Evolutionary conservation across 352 stramenopile genomes (phyloP).

Genomic region (Globisporangium emineosum): DNA sequence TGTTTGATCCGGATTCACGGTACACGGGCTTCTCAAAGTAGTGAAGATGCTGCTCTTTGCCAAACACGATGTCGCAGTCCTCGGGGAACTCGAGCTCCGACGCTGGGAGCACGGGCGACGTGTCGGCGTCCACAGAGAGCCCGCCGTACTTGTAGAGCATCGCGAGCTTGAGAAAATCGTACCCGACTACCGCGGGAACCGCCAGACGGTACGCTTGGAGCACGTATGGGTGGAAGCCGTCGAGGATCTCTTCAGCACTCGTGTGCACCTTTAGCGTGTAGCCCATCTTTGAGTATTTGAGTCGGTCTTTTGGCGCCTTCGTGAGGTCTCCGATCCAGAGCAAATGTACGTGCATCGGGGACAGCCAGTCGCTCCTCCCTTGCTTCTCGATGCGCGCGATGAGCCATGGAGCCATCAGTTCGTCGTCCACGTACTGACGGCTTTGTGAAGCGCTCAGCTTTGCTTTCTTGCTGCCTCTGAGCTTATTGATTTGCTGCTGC

Average conservation of each 20-base stretch:
- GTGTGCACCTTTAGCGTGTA: constrained; percentile 17
- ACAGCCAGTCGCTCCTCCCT: neutral
- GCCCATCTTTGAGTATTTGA: constrained; percentile 5
- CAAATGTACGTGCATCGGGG: constrained; percentile 14
- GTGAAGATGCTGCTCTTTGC: constrained; percentile 15
- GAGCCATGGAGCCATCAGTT: constrained; percentile 8
- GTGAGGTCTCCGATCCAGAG: constrained; percentile 20
- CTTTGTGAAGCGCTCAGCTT: neutral
- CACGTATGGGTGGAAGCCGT: constrained; percentile 15
- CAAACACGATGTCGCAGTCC: constrained; percentile 14
- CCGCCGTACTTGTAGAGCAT: constrained; percentile 3
- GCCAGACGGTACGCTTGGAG: constrained; percentile 4
- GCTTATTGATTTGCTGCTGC: neutral
- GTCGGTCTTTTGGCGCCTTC: neutral
- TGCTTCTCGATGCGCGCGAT: constrained; percentile 6
- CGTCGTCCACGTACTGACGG: neutral
- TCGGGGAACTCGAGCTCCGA: constrained; percentile 1
- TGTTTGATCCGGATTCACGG: constrained; percentile 5
- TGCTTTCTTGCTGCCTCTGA: neutral
- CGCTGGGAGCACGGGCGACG: constrained; percentile 6
- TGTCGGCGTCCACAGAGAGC: neutral
- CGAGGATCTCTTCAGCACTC: constrained; percentile 12
- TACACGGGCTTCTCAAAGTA: constrained; percentile 8
- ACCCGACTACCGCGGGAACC: constrained; percentile 3
- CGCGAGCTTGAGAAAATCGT: constrained; percentile 16